These are phyloP conservation scores for Talaromyces sp. DNA, from an alignment of 2,329 filamentous ascomycete species.

Conservation along the genomic window DNA sequence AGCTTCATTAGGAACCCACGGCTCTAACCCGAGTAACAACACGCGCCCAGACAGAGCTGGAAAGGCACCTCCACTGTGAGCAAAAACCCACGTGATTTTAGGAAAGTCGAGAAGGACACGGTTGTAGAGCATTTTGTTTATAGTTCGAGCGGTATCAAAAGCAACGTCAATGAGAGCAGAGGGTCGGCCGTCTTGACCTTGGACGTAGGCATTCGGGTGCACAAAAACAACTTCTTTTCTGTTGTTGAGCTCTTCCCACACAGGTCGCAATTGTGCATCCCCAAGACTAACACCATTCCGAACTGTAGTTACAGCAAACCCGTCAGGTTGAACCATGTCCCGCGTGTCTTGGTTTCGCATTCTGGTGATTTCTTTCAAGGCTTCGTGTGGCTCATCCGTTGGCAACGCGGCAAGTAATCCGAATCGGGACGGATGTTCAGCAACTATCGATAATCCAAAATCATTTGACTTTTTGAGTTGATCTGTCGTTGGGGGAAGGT, in stretches of 20 bases:
- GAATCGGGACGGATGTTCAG: not conserved
- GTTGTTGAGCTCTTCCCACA: conserved; percentile 1
- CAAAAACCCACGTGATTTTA: conserved; percentile 4
- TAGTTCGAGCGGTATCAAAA: conserved; percentile 2
- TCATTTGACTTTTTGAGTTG: not conserved
- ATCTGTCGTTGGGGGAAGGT: conserved; percentile 1
- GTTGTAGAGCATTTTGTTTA: conserved; percentile 2
- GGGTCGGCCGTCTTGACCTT: not conserved
- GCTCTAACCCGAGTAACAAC: conserved; percentile 1
- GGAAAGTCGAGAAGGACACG: conserved; percentile 1
- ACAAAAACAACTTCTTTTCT: conserved; percentile 5
- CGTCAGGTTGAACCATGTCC: not conserved
- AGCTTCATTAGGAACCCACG: conserved; percentile 3
- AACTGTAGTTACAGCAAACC: not conserved
- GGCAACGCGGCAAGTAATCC: conserved; percentile 3
- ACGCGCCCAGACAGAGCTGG: conserved; percentile 3
- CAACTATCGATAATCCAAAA: not conserved
- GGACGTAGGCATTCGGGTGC: not conserved
- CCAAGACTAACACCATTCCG: not conserved
- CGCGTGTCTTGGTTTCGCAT: not conserved
- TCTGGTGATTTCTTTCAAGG: conserved; percentile 3
- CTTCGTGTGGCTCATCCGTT: not conserved
- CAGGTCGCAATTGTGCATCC: not conserved
- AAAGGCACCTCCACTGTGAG: conserved; percentile 2
- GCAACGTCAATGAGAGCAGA: conserved; percentile 4